Base-by-base conservation (phyloP, 1,284 basidiomycete genomes). In the Ceratobasidium sp. region DNA sequence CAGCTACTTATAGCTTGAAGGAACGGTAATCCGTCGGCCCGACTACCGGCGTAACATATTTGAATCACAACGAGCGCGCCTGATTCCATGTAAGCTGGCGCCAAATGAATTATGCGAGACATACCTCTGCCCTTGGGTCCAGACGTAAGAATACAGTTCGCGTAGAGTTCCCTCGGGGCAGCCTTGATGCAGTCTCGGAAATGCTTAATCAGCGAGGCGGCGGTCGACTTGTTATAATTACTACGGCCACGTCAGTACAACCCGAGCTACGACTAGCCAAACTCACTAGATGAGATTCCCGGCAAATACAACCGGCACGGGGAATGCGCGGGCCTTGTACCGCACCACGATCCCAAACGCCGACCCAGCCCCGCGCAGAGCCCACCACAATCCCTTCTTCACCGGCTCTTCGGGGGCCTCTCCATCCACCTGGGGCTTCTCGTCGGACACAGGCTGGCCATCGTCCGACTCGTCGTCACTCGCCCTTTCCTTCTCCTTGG, bases 101-200 rank as follows among this genome's bases (percentile, higher is more conserved):
- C 7, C 7, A 47, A 47, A 7, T n/a, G n/a, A n/a, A n/a, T n/a
- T n/a, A n/a, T n/a, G n/a, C n/a, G n/a, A 47, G 7, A 12, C 45
- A 15, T 47, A 29, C 62, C 89, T 74, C 90, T 85, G 60, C 87
- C 86, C 13, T 85, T 86, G 5, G 94, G 91, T 20, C 93, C 94
- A 0, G 94, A 93, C 0, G 94, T 96, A 68, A 96, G 84, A 68
- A 96, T 85, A 43, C 94, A 86, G 76, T 96, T 96, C 38, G 91
- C 89, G 77, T 96, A 57, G 17, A 96, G 85, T 75, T 93, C 88
- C 27, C 89, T 85, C 15, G 93, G 92, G 3, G 91, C 90, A 38
- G 87, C 87, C 76, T 96, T 96, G 79, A 96, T 85, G 76, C 93
- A 95, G 78, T 96, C 94, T 31, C 94, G 87, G 82, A 94, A 94